These are phyloP conservation scores for Cryptococcus sp. DNA, from an alignment of 1,284 basidiomycete species.

Conservation along the genomic window DNA sequence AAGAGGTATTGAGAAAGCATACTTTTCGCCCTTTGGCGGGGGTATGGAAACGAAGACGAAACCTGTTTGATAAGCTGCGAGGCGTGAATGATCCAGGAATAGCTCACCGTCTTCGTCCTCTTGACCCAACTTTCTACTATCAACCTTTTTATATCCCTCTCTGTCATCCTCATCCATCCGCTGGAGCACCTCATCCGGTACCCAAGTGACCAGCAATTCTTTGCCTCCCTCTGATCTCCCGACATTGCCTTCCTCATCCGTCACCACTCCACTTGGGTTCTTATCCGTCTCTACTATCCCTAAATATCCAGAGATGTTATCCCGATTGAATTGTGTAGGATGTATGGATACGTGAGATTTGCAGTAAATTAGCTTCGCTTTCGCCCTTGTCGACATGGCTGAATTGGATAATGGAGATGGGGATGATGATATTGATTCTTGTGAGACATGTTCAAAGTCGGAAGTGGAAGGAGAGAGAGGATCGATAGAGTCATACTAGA, in stretches of 20 bases:
- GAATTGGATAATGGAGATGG: background rate
- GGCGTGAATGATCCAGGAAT: background rate
- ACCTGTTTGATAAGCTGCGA: conserved; percentile 16
- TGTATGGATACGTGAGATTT: conserved; percentile 93
- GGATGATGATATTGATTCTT: conserved; percentile 6
- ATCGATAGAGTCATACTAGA: background rate
- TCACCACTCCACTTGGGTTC: conserved; percentile 37
- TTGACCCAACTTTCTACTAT: conserved; percentile 9
- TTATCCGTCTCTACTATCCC: conserved; percentile 65
- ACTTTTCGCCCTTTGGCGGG: conserved; percentile 65
- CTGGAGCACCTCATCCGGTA: conserved; percentile 41
- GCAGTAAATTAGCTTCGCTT: conserved; percentile 63
- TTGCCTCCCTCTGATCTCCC: conserved; percentile 10
- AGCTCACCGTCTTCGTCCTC: conserved; percentile 40
- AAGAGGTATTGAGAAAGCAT: conserved; percentile 90
- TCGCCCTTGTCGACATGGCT: conserved; percentile 8
- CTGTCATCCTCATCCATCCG: conserved; percentile 41
- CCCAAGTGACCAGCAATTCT: conserved; percentile 41
- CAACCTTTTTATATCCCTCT: conserved; percentile 34
- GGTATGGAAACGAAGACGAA: conserved; percentile 45
- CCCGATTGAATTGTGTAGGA: conserved; percentile 81
- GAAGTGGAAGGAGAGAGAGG: background rate
- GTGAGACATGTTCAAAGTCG: conserved; percentile 15
- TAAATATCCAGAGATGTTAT: conserved; percentile 90
- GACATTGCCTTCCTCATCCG: conserved; percentile 7